Evolutionary conservation across 345 rosid genomes (phyloP).

Genomic region (Excoecaria cochinchinensis): DNA sequence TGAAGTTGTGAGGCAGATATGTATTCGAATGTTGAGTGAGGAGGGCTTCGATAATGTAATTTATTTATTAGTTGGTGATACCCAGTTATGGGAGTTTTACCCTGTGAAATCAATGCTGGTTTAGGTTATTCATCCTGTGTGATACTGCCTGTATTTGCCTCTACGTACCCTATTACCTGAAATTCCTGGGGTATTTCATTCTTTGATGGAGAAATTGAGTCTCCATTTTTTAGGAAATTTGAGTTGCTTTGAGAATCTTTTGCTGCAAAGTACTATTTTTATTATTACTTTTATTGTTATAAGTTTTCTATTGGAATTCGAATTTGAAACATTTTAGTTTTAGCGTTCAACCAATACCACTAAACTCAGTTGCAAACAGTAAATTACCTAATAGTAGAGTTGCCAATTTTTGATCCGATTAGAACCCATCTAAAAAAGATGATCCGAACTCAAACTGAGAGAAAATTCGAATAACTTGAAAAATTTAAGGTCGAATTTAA

Average conservation of each 20-base stretch:
- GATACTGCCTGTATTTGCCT: constrained; percentile 7
- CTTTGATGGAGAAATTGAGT: neutral
- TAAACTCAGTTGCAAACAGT: too few relatives aligned
- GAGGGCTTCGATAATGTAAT: constrained; percentile 20
- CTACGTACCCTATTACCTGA: neutral
- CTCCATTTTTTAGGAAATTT: neutral
- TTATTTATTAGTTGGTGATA: constrained; percentile 16
- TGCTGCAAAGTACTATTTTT: too few relatives aligned
- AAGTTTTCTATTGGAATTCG: too few relatives aligned
- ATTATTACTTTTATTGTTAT: neutral
- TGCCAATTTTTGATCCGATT: too few relatives aligned
- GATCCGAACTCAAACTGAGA: too few relatives aligned
- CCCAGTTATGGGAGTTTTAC: neutral
- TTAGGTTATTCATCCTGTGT: neutral
- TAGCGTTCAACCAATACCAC: too few relatives aligned
- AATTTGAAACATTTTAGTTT: too few relatives aligned
- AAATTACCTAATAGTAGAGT: too few relatives aligned
- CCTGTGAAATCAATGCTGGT: neutral
- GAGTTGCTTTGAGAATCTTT: too few relatives aligned
- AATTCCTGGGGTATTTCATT: neutral
- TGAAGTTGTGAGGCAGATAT: neutral
- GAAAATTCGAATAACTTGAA: too few relatives aligned
- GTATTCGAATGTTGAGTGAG: constrained; percentile 20
- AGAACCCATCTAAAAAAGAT: too few relatives aligned
- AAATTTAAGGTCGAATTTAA: too few relatives aligned